Evolutionary conservation across 2,329 filamentous ascomycete species (phyloP).

Genomic region (Colletotrichum ledebouriae): DNA sequence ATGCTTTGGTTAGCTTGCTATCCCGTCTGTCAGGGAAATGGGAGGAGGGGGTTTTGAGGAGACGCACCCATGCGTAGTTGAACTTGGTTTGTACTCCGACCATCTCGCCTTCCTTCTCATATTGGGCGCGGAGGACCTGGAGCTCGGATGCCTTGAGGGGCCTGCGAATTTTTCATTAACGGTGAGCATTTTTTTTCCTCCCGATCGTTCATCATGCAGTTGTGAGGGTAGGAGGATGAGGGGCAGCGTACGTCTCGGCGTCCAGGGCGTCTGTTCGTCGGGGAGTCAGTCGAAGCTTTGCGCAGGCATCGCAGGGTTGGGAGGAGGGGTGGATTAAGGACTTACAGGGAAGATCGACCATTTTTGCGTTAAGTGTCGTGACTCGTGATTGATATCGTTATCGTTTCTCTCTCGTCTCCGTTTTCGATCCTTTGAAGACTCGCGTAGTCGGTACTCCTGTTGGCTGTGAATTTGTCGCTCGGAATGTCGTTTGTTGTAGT

Average conservation of each 20-base stretch:
- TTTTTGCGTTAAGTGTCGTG: constrained; percentile 46
- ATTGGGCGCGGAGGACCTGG: constrained; percentile 91
- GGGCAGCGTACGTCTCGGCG: constrained; percentile 82
- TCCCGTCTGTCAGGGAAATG: background rate
- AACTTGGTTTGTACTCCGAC: constrained; percentile 98
- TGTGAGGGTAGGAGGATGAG: constrained; percentile 10
- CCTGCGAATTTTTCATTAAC: constrained; percentile 58
- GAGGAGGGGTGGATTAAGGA: constrained; percentile 25
- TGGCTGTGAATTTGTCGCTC: constrained; percentile 10
- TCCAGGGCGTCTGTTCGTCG: constrained; percentile 86
- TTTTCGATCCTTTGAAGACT: too few species aligned
- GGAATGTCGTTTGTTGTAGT: background rate
- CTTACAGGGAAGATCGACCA: constrained; percentile 66
- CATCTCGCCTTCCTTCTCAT: constrained; percentile 97
- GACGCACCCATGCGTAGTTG: constrained; percentile 95
- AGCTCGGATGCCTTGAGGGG: constrained; percentile 93
- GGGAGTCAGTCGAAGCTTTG: constrained; percentile 21
- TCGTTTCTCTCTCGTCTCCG: too few species aligned
- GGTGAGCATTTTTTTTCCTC: constrained; percentile 18
- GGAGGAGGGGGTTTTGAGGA: constrained; percentile 29
- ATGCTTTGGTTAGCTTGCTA: background rate
- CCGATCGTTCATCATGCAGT: background rate
- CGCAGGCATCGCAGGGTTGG: constrained; percentile 5
- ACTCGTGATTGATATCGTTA: background rate
- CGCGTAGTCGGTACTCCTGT: too few species aligned